Evolutionary conservation across 495 filamentous ascomycete genomes (phyloP), one percentile per base, ranked within the genome.

Genomic region (Podospora pseudopauciseta): DNA sequence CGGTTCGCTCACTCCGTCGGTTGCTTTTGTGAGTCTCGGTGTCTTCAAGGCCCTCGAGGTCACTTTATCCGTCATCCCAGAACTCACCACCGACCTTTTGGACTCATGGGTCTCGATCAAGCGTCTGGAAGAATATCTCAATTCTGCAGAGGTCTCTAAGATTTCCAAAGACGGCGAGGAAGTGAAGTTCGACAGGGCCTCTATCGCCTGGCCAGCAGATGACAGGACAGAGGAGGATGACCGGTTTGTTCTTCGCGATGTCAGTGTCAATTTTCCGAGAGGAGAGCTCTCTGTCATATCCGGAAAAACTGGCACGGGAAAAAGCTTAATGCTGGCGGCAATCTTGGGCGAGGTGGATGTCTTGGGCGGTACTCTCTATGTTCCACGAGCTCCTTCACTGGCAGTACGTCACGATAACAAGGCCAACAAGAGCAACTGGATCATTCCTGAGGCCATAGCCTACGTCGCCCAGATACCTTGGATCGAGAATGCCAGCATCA

Each of bases 381-480:
- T 84, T 16, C 88, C 88, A 6, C 75, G 73, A 54, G 71, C 81
- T 1, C 84, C 84, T 2, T 63, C 70, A 0, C 74, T 80, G 4
- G 66, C 76, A 11, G 79, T 87, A 6, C 79, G 86, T 19, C 80
- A 83, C 66, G 86, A 89, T 67, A 62, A 74, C 63, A 84, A 83
- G 70, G 90, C 89, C 0, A 89, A 85, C 32, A 84, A 76, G 59
- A 84, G 81, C 56, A 87, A 92, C 64, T 93, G 91, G 91, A 87
- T 91, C 63, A 82, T 92, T 23, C 86, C 89, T 18, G 82, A 82
- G 1, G 82, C 86, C 0, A 86, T 92, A 60, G 91, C 91, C 0
- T 95, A 89, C 74, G 91, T 95, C 30, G 87, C 90, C 5, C 92
- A 95, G 75, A 91, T 89, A 19, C 91, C 91, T 0, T 95, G 91